These are phyloP conservation scores for Elongisporangium senticosum DNA, from an alignment of 352 stramenopile genomes.

Conservation along the genomic window DNA sequence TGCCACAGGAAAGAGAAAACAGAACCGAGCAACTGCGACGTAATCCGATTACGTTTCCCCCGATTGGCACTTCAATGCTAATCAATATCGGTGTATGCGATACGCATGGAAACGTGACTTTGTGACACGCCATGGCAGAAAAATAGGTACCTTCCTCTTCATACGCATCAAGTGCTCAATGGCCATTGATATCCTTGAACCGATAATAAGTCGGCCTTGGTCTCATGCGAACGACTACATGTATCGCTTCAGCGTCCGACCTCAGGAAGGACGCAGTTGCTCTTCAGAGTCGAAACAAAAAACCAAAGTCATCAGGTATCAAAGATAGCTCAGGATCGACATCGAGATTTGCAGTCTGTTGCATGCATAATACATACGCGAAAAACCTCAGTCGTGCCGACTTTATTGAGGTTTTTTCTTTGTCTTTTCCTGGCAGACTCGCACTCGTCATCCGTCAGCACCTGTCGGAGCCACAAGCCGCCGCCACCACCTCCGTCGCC, in stretches of 20 bases:
- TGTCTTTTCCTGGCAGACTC: background rate
- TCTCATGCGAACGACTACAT: background rate
- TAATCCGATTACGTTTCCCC: background rate
- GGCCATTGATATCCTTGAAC: background rate
- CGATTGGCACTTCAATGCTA: background rate
- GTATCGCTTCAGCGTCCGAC: background rate
- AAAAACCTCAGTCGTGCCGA: background rate
- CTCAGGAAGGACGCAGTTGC: background rate
- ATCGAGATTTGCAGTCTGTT: background rate
- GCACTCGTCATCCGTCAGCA: background rate
- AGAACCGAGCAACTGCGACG: background rate
- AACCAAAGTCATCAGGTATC: background rate
- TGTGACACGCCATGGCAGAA: background rate
- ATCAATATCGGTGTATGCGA: background rate
- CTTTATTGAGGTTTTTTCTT: background rate
- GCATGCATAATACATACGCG: background rate
- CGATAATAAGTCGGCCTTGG: background rate
- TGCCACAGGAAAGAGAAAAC: background rate
- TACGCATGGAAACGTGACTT: background rate
- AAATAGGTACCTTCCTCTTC: background rate
- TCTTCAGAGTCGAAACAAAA: background rate
- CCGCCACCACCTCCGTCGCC: no score
- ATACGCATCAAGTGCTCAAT: background rate
- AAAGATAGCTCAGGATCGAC: background rate
- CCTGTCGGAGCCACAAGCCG: background rate